Conservation (phyloP, 2,329 filamentous ascomycete species). For the Akanthomyces dipterigenus region DNA sequence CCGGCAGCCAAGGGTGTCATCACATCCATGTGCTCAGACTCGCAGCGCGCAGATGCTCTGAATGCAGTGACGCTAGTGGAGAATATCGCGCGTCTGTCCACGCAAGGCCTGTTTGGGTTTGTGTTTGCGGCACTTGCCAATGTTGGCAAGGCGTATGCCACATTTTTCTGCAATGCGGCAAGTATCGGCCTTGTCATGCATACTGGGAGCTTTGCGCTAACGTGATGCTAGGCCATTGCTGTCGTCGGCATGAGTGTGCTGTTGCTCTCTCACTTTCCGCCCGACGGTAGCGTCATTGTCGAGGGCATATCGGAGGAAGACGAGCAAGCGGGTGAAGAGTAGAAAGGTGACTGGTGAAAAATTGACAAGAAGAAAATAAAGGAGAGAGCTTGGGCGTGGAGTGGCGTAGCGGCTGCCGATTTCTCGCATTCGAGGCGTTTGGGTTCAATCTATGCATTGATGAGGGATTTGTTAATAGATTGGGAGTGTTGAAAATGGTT, state of each 20-base stretch:
- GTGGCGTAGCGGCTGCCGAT: background rate
- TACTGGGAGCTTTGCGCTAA: constrained; percentile 9
- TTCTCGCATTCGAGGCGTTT: background rate
- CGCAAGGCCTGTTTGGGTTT: constrained; percentile 59
- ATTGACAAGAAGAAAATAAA: too few relatives aligned
- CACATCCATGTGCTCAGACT: constrained; percentile 58
- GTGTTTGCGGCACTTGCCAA: constrained; percentile 58
- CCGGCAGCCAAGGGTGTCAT: constrained; percentile 68
- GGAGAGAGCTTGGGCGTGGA: background rate
- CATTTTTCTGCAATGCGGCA: constrained; percentile 62
- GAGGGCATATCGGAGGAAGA: background rate
- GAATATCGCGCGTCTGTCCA: constrained; percentile 58
- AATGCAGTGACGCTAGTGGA: constrained; percentile 65
- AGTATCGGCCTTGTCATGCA: constrained; percentile 18
- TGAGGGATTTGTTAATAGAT: background rate
- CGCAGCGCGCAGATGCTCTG: constrained; percentile 58
- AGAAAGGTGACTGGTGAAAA: background rate
- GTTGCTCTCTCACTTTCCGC: constrained; percentile 36
- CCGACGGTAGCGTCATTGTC: constrained; percentile 24
- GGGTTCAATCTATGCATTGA: background rate
- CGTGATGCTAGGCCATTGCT: constrained; percentile 38
- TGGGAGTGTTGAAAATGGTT: too few relatives aligned
- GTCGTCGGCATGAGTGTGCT: constrained; percentile 36
- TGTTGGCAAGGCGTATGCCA: constrained; percentile 51
- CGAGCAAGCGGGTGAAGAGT: background rate